phyloP scores from a whole-genome alignment of 768 basidiomycete species.

The Termitomyces sp. region DNA sequence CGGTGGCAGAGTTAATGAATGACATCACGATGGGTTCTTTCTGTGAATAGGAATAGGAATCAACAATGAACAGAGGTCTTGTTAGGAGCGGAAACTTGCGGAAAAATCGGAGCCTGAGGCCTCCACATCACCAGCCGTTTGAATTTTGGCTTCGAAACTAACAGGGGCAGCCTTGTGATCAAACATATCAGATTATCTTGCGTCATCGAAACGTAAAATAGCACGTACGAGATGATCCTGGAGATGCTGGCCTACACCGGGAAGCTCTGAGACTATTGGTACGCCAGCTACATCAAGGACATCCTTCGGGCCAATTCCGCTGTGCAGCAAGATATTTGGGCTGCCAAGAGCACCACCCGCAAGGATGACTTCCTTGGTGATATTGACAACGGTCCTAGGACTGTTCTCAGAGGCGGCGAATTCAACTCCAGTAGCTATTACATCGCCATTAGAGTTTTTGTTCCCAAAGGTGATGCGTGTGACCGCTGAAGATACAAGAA shows the following conservation, averaged over 20 bases:
- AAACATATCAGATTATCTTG: neutral
- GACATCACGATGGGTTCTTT: slow-evolving; percentile 37
- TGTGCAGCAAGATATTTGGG: slow-evolving; percentile 49
- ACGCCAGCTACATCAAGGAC: slow-evolving; percentile 43
- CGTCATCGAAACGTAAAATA: neutral
- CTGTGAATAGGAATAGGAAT: slow-evolving; percentile 6
- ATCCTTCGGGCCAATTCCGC: slow-evolving; percentile 53
- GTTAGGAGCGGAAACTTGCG: slow-evolving; percentile 12
- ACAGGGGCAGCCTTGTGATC: slow-evolving; percentile 10
- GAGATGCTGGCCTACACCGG: slow-evolving; percentile 58
- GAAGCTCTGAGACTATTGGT: slow-evolving; percentile 37
- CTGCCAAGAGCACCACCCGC: slow-evolving; percentile 40
- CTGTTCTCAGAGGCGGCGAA: slow-evolving; percentile 27
- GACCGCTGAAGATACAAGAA: slow-evolving; percentile 56
- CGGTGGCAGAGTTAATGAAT: slow-evolving; percentile 59
- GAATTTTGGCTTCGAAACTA: slow-evolving; percentile 11
- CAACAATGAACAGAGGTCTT: neutral
- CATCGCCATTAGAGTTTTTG: slow-evolving; percentile 25
- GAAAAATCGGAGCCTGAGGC: slow-evolving; percentile 23
- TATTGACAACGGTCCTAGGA: slow-evolving; percentile 9
- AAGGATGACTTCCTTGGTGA: slow-evolving; percentile 44
- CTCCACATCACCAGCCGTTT: slow-evolving; percentile 30
- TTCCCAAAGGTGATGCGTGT: slow-evolving; percentile 41
- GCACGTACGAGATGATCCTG: slow-evolving; percentile 38
- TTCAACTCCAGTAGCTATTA: slow-evolving; percentile 44